A percentile compares a stretch with the other conserved stretches of the same genome.
Conservation (phyloP, 2,329 filamentous ascomycete genomes). For the Aspergillus fijiensis region DNA sequence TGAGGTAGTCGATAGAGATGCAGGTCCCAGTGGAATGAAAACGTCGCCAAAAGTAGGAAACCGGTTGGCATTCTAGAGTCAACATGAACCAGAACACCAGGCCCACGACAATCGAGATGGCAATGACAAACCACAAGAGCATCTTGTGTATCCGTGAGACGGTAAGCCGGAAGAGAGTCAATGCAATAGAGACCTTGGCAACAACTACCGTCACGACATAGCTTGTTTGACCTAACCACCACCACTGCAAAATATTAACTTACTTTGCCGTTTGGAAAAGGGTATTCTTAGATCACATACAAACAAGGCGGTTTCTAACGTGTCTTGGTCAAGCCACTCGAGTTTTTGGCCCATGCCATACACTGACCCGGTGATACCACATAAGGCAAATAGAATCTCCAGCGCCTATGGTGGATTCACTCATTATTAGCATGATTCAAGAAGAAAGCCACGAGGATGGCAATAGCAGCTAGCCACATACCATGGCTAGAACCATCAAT, state of each 20-base stretch:
- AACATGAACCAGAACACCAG: constrained; percentile 53
- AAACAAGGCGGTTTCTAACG: constrained; percentile 35
- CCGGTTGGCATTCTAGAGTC: constrained; percentile 55
- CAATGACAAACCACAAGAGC: constrained; percentile 50
- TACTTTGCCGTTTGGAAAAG: neutral
- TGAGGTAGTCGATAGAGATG: constrained; percentile 15
- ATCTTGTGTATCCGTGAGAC: constrained; percentile 46
- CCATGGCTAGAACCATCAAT: constrained; percentile 39
- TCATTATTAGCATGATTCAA: neutral
- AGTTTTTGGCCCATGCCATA: constrained; percentile 34
- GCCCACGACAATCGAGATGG: constrained; percentile 47
- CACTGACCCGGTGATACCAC: constrained; percentile 35
- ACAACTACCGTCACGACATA: constrained; percentile 52
- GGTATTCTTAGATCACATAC: constrained; percentile 22
- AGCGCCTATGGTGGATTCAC: constrained; percentile 21
- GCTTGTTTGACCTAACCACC: constrained; percentile 58
- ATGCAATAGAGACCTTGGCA: constrained; percentile 53
- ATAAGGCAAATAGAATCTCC: constrained; percentile 37
- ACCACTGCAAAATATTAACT: constrained; percentile 33
- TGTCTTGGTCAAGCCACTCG: constrained; percentile 15
- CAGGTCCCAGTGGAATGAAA: constrained; percentile 16
- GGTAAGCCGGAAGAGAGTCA: constrained; percentile 56
- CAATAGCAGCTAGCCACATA: constrained; percentile 18
- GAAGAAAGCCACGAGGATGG: neutral
- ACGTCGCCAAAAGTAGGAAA: constrained; percentile 52